A percentile compares a stretch with the other conserved stretches of the same genome.
Conservation (phyloP, 331 rosid species). For the Malus hybrid region DNA sequence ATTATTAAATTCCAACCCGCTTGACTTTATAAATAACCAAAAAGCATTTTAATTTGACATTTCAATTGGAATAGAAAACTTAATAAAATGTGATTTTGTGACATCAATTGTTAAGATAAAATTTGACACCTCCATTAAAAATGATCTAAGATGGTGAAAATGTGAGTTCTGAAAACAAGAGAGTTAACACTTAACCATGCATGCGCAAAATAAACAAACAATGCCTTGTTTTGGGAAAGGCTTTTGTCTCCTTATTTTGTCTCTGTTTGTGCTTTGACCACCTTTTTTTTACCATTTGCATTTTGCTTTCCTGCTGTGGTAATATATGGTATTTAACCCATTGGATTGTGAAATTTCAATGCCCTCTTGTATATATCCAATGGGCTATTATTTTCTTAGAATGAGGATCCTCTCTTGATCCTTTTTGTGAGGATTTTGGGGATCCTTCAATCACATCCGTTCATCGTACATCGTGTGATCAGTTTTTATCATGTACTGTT, state of each 20-base stretch:
- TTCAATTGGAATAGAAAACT: too few species aligned
- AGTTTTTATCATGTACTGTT: too few species aligned
- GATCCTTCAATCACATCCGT: fast-evolving
- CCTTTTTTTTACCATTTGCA: slow-evolving; percentile 13
- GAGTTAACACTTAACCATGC: background rate
- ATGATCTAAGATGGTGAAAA: slow-evolving; percentile 28
- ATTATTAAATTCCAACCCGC: too few species aligned
- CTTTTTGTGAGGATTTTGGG: too few species aligned
- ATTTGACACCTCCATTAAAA: too few species aligned
- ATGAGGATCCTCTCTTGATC: too few species aligned
- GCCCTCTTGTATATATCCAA: background rate
- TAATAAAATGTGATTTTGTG: too few species aligned
- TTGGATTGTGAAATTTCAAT: slow-evolving; percentile 1
- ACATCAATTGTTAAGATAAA: too few species aligned
- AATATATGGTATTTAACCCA: background rate
- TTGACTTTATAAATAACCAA: too few species aligned
- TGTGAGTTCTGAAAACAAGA: slow-evolving; percentile 37
- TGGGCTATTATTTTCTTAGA: too few species aligned
- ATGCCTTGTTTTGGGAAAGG: slow-evolving; percentile 33
- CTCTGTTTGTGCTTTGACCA: slow-evolving; percentile 9
- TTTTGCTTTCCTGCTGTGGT: background rate
- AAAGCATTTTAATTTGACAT: too few species aligned
- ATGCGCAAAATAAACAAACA: background rate
- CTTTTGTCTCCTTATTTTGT: background rate
- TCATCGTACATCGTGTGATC: fast-evolving